Evolutionary conservation across 2,329 filamentous ascomycete genomes (phyloP).

Genomic region (Colletotrichum orchidophilum): DNA sequence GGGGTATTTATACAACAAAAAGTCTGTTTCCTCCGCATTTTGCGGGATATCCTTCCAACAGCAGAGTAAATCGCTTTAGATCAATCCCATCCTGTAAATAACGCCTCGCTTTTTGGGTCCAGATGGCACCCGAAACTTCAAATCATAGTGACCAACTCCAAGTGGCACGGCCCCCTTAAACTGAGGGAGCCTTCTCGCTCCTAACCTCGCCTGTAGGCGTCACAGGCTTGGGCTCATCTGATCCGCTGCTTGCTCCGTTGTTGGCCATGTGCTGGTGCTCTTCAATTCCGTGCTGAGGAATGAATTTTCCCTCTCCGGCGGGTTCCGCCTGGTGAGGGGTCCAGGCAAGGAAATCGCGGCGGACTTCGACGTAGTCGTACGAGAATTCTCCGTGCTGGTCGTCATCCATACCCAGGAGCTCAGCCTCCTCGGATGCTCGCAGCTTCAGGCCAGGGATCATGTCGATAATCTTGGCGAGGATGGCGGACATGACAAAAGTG

Average conservation of each 20-base stretch:
- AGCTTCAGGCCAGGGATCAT: conserved; percentile 80
- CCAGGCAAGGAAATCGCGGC: conserved; percentile 89
- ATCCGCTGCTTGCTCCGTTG: conserved; percentile 31
- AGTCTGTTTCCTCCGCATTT: conserved; percentile 25
- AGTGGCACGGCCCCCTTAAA: conserved; percentile 6
- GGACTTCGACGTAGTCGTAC: conserved; percentile 90
- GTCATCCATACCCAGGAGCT: conserved; percentile 88
- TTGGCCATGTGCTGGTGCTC: conserved; percentile 63
- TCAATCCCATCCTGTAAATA: conserved; percentile 28
- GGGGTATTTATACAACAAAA: conserved; percentile 31
- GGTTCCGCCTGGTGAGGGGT: conserved; percentile 78
- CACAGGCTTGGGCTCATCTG: conserved; percentile 27
- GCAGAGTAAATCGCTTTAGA: background rate
- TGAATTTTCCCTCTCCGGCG: conserved; percentile 62
- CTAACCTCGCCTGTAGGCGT: conserved; percentile 22
- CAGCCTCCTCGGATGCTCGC: conserved; percentile 82
- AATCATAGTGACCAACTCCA: conserved; percentile 14
- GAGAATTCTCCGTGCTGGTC: conserved; percentile 91
- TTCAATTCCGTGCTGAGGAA: conserved; percentile 78
- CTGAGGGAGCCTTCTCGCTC: conserved; percentile 31
- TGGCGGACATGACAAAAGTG: conserved; percentile 76
- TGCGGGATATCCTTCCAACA: conserved; percentile 32
- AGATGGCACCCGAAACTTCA: conserved; percentile 3
- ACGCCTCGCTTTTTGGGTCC: conserved; percentile 28
- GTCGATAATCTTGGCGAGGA: conserved; percentile 80